These are phyloP conservation scores for Prosopis cineraria DNA, from an alignment of 306 rosid species.

Conservation along the genomic window DNA sequence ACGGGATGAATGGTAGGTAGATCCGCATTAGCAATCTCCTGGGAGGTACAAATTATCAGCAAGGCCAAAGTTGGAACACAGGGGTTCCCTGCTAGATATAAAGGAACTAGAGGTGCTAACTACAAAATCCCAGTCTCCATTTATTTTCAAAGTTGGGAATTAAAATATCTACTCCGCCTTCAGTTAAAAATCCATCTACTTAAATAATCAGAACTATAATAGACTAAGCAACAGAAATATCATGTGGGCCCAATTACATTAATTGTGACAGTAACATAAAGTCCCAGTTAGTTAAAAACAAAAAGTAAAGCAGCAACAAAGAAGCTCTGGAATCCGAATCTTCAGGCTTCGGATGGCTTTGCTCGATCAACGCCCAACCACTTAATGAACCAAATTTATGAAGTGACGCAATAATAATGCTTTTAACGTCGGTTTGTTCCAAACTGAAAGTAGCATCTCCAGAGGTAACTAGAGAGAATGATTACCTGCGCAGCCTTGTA, in stretches of 20 bases:
- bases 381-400: not conserved
- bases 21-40: conserved; percentile 65
- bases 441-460: not conserved
- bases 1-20: conserved; percentile 79
- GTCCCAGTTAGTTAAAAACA: not conserved
- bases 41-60: not conserved
- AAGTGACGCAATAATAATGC: not conserved
- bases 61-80: not conserved
- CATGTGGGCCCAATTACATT: not conserved
- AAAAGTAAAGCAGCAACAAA: too few species aligned
- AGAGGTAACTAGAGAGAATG: not conserved
- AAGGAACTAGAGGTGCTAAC: not conserved
- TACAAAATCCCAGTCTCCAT: not conserved
- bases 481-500: conserved; percentile 77
- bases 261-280: not conserved
- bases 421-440: not conserved
- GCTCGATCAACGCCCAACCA: not conserved
- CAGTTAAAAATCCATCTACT: not conserved
- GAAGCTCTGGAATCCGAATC: not conserved
- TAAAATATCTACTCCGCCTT: not conserved
- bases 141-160: not conserved
- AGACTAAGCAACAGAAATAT: too few species aligned
- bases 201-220: not conserved
- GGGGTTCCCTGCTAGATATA: not conserved
- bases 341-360: not conserved